Percentiles rank a stretch among this genome's conserved stretches.
phyloP scores from a whole-genome alignment of 2,329 filamentous ascomycete species.

The Karstenula rhodostoma region DNA sequence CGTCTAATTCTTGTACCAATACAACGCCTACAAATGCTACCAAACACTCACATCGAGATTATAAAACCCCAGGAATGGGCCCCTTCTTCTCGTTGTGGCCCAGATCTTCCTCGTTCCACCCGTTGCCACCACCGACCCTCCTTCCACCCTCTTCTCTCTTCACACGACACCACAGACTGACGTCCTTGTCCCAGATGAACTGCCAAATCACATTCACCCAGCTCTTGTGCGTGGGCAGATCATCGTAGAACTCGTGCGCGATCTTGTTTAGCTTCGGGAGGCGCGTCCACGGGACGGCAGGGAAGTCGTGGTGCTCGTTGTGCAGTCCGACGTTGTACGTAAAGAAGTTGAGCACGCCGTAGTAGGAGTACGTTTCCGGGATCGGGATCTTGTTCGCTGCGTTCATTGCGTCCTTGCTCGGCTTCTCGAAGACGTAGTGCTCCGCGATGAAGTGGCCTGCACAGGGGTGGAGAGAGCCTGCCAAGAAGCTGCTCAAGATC shows the following conservation, averaged over 20 bases:
- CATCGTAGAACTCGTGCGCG: conserved; percentile 90
- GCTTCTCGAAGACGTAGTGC: conserved; percentile 67
- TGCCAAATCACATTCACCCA: conserved; percentile 96
- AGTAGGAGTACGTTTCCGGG: conserved; percentile 97
- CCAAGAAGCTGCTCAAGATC: conserved; percentile 88
- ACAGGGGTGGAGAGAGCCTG: conserved; percentile 90
- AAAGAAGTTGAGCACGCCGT: conserved; percentile 87
- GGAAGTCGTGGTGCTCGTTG: conserved; percentile 99
- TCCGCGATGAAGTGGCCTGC: conserved; percentile 99
- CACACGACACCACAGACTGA: conserved; percentile 90
- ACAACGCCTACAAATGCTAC: conserved; percentile 9
- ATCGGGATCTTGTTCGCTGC: conserved; percentile 62
- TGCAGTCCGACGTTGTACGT: conserved; percentile 98
- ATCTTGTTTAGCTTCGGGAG: conserved; percentile 79
- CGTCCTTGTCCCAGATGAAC: conserved; percentile 88
- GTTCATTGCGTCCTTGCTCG: conserved; percentile 64
- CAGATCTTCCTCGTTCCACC: conserved; percentile 58
- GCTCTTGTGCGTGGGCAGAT: conserved; percentile 84
- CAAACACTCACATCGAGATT: conserved; percentile 2
- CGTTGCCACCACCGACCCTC: conserved; percentile 59
- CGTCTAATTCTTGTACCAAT: neutral
- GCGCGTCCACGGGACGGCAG: conserved; percentile 92
- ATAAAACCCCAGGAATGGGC: conserved; percentile 52
- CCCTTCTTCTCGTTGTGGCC: conserved; percentile 57
- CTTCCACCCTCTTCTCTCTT: conserved; percentile 84